These are phyloP conservation scores for Angomonas ambiguus DNA, from an alignment of 208 protist genomes.

Conservation along the genomic window DNA sequence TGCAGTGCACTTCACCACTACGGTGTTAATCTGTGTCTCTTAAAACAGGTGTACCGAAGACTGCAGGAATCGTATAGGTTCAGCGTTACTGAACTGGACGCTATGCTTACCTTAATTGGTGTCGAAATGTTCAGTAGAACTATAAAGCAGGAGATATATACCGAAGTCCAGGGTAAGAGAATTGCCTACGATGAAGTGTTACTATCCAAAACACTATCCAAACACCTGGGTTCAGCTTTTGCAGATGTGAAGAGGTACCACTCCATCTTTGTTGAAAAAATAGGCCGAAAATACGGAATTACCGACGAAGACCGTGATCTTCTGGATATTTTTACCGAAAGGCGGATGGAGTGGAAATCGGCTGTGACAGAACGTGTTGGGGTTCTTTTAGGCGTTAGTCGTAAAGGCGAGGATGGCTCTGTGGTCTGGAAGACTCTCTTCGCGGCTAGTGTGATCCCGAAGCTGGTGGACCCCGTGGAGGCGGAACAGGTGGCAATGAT, in stretches of 20 bases:
- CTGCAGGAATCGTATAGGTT: conserved; percentile 15
- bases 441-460: conserved; percentile 51
- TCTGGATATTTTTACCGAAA: conserved; percentile 31
- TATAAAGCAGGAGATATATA: conserved; percentile 83
- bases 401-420: conserved; percentile 12
- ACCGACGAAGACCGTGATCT: conserved; percentile 59
- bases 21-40: conserved; percentile 76
- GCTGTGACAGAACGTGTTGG: conserved; percentile 60
- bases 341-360: conserved; percentile 32
- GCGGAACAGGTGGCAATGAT: conserved; percentile 34
- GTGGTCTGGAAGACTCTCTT: conserved; percentile 45
- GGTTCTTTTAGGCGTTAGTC: conserved; percentile 47
- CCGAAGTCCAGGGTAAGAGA: conserved; percentile 74
- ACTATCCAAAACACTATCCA: conserved; percentile 34
- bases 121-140: conserved; percentile 73
- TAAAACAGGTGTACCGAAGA: conserved; percentile 59
- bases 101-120: conserved; percentile 31
- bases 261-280: conserved; percentile 38
- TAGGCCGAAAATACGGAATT: conserved; percentile 74
- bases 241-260: conserved; percentile 31
- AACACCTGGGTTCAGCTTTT: conserved; percentile 57
- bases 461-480: conserved; percentile 37
- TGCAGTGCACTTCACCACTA: conserved; percentile 43
- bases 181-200: conserved; percentile 67
- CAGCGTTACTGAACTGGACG: not conserved